Conservation (phyloP, 208 protist genomes). For the Leishmania martiniquensis region DNA sequence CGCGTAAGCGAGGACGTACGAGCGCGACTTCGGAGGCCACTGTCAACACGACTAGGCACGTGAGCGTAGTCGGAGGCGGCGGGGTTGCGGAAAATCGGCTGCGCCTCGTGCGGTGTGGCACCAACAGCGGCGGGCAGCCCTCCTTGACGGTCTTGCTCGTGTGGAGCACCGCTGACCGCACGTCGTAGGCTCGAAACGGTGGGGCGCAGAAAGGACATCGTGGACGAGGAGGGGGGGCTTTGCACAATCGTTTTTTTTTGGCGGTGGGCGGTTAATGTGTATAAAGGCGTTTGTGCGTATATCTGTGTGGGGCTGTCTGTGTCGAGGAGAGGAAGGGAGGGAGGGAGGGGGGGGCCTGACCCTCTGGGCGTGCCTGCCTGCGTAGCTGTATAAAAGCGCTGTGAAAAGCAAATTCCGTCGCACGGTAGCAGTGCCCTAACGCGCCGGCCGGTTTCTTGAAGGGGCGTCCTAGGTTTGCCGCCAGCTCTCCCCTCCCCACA, state of each 20-base stretch:
- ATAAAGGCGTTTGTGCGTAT: not conserved
- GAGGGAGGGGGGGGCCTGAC: no score
- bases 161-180: constrained; percentile 13
- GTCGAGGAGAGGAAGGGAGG: no score
- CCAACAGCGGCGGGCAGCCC: not conserved
- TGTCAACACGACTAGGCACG: constrained; percentile 31
- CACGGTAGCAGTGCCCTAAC: not conserved
- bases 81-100: not conserved
- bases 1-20: constrained; percentile 12
- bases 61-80: constrained; percentile 21
- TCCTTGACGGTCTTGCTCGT: constrained; percentile 14
- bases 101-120: not conserved
- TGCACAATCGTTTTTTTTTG: not conserved
- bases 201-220: constrained; percentile 49
- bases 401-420: not conserved
- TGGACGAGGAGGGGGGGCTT: constrained; percentile 1
- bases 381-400: not conserved
- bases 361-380: not conserved
- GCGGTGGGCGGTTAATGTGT: constrained; percentile 1
- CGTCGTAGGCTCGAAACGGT: constrained; percentile 48
- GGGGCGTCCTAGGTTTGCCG: not conserved
- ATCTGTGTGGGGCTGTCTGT: not conserved
- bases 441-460: not conserved
- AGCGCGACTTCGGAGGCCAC: constrained; percentile 28
- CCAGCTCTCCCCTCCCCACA: not conserved